Conservation (phyloP, 2,329 filamentous ascomycete species). For the Chaetomiaceae sp. region DNA sequence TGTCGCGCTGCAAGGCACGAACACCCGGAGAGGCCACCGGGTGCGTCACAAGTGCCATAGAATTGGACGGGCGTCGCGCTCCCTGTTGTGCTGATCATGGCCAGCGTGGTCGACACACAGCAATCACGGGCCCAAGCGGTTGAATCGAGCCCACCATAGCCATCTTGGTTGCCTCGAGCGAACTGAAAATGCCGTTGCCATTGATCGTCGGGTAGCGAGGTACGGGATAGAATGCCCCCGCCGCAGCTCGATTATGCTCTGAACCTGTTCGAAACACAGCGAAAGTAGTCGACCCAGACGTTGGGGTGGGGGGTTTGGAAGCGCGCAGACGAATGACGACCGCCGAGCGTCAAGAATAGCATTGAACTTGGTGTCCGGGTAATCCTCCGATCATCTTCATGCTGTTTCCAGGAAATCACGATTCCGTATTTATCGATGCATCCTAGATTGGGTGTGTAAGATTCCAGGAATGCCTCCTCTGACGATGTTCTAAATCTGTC, state of each 20-base stretch:
- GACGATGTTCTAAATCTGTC: constrained; percentile 2
- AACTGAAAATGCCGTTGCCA: background rate
- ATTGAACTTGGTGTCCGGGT: constrained; percentile 22
- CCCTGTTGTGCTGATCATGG: constrained; percentile 1
- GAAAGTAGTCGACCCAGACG: background rate
- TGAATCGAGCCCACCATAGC: constrained; percentile 2
- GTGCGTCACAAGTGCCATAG: constrained; percentile 17
- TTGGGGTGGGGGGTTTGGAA: constrained; percentile 10
- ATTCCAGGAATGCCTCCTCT: constrained; percentile 1
- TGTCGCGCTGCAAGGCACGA: constrained; percentile 27
- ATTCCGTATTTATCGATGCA: constrained; percentile 16
- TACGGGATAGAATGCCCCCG: constrained; percentile 13
- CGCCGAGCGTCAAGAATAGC: constrained; percentile 16
- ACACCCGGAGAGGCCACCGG: constrained; percentile 24
- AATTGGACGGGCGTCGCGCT: constrained; percentile 20
- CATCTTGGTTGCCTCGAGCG: constrained; percentile 9
- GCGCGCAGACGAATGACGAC: constrained; percentile 15
- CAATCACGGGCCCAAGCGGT: background rate
- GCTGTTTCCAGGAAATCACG: constrained; percentile 20
- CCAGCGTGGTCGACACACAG: background rate
- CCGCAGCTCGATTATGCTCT: constrained; percentile 13
- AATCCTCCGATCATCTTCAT: constrained; percentile 15
- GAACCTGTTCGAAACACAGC: background rate
- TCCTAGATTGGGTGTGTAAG: constrained; percentile 5
- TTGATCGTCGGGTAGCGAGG: constrained; percentile 18